phyloP scores from a whole-genome alignment of 2,329 filamentous ascomycete species.

The Xylaria sp. region DNA sequence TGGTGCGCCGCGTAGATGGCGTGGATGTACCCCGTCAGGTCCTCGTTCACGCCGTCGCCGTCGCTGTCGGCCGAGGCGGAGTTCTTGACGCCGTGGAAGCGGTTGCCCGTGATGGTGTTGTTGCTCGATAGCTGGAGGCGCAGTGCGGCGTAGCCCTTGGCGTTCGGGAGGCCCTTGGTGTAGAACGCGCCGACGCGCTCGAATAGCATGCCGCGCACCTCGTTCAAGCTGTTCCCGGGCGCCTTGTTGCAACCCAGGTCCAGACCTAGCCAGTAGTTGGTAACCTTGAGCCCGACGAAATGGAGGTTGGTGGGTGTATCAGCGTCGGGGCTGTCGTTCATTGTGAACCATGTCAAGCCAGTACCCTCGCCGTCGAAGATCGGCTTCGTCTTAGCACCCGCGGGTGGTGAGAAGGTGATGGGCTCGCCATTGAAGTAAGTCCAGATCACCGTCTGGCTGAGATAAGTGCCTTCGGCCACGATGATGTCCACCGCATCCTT shows the following conservation, averaged over 20 bases:
- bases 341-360: constrained; percentile 27
- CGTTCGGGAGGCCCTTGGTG: constrained; percentile 17
- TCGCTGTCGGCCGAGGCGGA: constrained; percentile 22
- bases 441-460: constrained; percentile 23
- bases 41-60: constrained; percentile 46
- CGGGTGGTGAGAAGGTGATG: constrained; percentile 22
- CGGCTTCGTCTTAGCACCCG: constrained; percentile 18
- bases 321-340: constrained; percentile 19
- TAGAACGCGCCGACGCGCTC: constrained; percentile 27
- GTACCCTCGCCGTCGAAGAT: constrained; percentile 25
- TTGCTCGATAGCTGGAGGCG: constrained; percentile 25
- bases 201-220: constrained; percentile 26
- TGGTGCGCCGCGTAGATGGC: constrained; percentile 25
- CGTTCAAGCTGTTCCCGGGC: constrained; percentile 23
- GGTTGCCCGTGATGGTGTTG: constrained; percentile 24
- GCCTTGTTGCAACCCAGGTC: constrained; percentile 26
- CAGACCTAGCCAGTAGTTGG: constrained; percentile 29
- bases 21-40: constrained; percentile 37
- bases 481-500: constrained; percentile 22
- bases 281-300: constrained; percentile 23
- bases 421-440: constrained; percentile 28
- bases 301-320: constrained; percentile 17
- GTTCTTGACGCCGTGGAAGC: constrained; percentile 31
- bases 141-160: constrained; percentile 25
- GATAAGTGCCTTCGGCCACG: constrained; percentile 20